phyloP scores from a whole-genome alignment of 306 rosid genomes.

The Castanopsis chinensis region DNA sequence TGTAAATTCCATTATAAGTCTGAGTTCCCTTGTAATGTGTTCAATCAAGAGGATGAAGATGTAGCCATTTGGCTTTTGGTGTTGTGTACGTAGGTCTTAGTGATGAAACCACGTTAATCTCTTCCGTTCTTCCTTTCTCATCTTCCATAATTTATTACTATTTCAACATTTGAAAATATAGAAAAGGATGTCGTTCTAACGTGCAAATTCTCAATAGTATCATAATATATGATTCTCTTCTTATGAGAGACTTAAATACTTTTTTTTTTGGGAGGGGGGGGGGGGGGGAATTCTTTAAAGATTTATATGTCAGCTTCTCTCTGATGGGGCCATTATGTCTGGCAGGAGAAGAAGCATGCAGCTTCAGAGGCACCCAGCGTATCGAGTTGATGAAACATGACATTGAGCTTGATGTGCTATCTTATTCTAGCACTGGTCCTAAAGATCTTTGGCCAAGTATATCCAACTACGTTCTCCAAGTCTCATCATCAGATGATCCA shows the following conservation, averaged over 20 bases:
- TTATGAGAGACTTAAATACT: too few species aligned
- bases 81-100: too few species aligned
- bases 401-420: conserved; percentile 32
- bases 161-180: neutral
- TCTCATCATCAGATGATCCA: conserved; percentile 45
- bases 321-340: neutral
- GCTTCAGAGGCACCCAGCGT: conserved; percentile 67
- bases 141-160: too few species aligned
- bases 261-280: too few species aligned
- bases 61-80: too few species aligned
- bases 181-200: neutral
- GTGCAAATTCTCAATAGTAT: neutral
- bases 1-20: too few species aligned
- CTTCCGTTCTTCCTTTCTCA: too few species aligned
- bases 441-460: conserved; percentile 79
- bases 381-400: conserved; percentile 62
- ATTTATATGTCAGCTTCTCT: neutral
- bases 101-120: too few species aligned
- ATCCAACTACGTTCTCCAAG: conserved; percentile 66
- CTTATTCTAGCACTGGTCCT: conserved; percentile 65
- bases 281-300: neutral
- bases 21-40: too few species aligned
- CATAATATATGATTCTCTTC: too few species aligned
- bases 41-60: too few species aligned
- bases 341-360: conserved; percentile 54